Percentiles rank a stretch among this genome's conserved stretches.
Conservation (phyloP, 75 land plant species). For the Larix kaempferi region DNA sequence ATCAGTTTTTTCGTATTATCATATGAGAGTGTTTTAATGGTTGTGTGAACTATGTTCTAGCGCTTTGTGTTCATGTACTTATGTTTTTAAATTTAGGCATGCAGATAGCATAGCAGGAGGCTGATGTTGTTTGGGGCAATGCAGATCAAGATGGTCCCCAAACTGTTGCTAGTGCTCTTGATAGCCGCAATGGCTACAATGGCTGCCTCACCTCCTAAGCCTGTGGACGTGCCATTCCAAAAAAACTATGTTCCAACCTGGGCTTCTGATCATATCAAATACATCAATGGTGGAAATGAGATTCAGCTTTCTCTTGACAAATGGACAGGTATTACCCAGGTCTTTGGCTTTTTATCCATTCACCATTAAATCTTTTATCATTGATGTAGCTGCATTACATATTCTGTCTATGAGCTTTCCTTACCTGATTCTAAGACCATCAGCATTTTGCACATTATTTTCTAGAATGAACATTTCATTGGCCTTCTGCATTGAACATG, state of each 20-base stretch:
- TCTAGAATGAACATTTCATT: too few species aligned
- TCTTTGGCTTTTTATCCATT: too few species aligned
- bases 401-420: too few species aligned
- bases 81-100: too few species aligned
- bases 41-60: neutral
- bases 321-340: constrained; percentile 21
- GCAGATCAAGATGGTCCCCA: neutral
- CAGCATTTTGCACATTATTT: too few species aligned
- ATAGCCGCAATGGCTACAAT: neutral
- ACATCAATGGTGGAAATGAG: constrained; percentile 23
- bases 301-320: constrained; percentile 20
- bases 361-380: too few species aligned
- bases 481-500: too few species aligned
- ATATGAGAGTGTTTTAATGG: neutral
- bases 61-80: too few species aligned
- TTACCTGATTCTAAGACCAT: too few species aligned
- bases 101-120: too few species aligned
- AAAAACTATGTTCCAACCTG: constrained; percentile 27
- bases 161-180: neutral
- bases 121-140: neutral
- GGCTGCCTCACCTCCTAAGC: constrained; percentile 9
- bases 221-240: constrained; percentile 19
- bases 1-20: neutral
- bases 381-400: too few species aligned
- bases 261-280: constrained; percentile 30